Percentiles rank a stretch among this genome's conserved stretches.
Evolutionary conservation across 805 yeast genomes (phyloP).

Genomic region (Wickerhamomyces bisporus): DNA sequence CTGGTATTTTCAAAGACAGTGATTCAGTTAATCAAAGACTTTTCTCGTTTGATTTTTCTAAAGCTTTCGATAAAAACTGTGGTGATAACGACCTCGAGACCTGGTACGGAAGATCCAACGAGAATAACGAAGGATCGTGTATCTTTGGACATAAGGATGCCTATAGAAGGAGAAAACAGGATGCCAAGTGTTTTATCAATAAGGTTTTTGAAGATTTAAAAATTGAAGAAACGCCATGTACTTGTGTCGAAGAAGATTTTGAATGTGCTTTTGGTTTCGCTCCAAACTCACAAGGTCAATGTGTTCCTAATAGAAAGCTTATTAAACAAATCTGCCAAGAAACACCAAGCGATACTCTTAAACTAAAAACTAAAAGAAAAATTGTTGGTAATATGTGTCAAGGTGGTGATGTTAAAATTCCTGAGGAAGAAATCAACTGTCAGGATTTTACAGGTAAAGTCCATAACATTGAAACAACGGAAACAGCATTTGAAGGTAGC

Average conservation of each 20-base stretch:
- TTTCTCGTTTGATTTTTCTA: conserved; percentile 49
- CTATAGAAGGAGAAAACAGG: conserved; percentile 60
- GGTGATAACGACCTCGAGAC: conserved; percentile 55
- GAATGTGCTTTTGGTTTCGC: conserved; percentile 63
- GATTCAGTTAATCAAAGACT: conserved; percentile 10
- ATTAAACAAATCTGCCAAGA: conserved; percentile 31
- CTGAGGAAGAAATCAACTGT: conserved; percentile 12
- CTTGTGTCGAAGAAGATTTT: conserved; percentile 57
- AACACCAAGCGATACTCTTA: conserved; percentile 15
- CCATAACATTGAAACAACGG: conserved; percentile 25
- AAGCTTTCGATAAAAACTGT: conserved; percentile 44
- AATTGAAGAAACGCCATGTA: conserved; percentile 51
- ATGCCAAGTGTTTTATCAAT: conserved; percentile 54
- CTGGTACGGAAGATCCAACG: conserved; percentile 47
- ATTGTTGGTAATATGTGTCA: conserved; percentile 20
- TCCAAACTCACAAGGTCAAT: conserved; percentile 35
- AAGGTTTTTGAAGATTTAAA: conserved; percentile 33
- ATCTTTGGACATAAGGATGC: conserved; percentile 65
- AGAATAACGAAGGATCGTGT: conserved; percentile 37
- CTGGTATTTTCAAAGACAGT: conserved; percentile 31
- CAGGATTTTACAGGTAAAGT: conserved; percentile 19
- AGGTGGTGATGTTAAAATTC: conserved; percentile 9
- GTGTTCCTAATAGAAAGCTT: conserved; percentile 36
- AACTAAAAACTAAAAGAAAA: conserved; percentile 11
- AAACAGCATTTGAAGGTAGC: conserved; percentile 43